phyloP scores from a whole-genome alignment of 495 filamentous ascomycete genomes.

The Trichoderma asperelloides region DNA sequence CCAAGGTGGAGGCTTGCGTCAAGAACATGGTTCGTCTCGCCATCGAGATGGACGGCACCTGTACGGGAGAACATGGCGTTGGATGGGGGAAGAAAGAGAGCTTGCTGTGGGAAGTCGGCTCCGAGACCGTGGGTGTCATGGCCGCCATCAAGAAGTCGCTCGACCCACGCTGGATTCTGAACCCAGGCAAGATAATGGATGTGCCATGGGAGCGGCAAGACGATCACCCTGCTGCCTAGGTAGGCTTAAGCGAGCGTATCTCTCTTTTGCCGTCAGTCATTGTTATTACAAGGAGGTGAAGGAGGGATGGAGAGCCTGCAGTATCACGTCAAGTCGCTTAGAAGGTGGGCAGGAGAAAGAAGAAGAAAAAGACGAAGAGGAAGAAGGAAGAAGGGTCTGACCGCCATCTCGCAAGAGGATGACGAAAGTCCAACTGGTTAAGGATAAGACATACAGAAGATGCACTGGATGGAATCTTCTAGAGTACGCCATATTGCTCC shows the following conservation, averaged over 20 bases:
- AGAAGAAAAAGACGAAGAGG: too few species aligned
- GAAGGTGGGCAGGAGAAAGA: too few species aligned
- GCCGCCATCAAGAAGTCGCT: conserved; percentile 72
- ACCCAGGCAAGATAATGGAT: conserved; percentile 87
- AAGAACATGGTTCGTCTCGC: conserved; percentile 83
- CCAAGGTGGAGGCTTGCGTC: conserved; percentile 68
- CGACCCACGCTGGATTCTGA: conserved; percentile 86
- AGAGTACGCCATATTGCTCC: too few species aligned
- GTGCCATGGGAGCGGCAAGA: conserved; percentile 20
- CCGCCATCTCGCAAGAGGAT: too few species aligned
- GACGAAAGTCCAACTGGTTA: too few species aligned
- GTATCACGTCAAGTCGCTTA: too few species aligned
- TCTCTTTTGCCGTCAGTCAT: too few species aligned
- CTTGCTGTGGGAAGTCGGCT: conserved; percentile 72
- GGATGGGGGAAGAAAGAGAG: conserved; percentile 82
- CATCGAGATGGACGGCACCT: conserved; percentile 88
- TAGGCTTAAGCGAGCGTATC: background rate
- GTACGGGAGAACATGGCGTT: conserved; percentile 84
- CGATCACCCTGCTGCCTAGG: background rate
- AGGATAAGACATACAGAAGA: too few species aligned
- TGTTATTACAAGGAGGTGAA: too few species aligned
- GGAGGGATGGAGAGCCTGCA: too few species aligned
- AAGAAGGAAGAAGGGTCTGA: too few species aligned
- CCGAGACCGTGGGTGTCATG: conserved; percentile 77
- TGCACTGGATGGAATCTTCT: too few species aligned